Conservation (phyloP, 2,329 filamentous ascomycete genomes). For the Aureobasidium uvarum region DNA sequence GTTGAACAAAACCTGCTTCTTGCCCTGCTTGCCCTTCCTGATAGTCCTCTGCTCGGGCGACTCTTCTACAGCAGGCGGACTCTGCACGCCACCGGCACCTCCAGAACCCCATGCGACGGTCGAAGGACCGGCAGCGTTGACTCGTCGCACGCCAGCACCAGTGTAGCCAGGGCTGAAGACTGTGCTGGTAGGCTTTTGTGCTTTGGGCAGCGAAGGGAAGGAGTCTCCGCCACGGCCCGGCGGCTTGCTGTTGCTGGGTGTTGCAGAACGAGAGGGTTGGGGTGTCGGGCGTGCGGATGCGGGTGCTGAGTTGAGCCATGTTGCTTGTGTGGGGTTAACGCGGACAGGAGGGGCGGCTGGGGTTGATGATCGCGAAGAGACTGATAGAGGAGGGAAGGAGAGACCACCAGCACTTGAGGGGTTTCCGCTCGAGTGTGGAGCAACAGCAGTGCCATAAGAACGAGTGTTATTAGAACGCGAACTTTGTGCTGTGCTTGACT, state of each 20-base stretch:
- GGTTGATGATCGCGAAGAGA: constrained; percentile 13
- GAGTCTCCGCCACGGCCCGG: constrained; percentile 51
- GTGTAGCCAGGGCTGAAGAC: constrained; percentile 53
- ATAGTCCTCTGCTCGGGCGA: constrained; percentile 36
- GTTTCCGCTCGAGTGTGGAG: constrained; percentile 29
- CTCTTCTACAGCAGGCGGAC: constrained; percentile 32
- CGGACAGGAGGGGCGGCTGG: constrained; percentile 23
- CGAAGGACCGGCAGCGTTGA: constrained; percentile 42
- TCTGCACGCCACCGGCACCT: constrained; percentile 32
- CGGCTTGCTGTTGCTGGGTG: constrained; percentile 34
- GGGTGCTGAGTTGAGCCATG: constrained; percentile 37
- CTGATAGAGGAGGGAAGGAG: constrained; percentile 31
- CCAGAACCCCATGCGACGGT: constrained; percentile 43
- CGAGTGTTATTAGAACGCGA: constrained; percentile 56
- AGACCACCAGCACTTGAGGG: constrained; percentile 22
- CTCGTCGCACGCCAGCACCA: constrained; percentile 46
- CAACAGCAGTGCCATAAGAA: constrained; percentile 50
- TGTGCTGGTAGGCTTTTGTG: constrained; percentile 64
- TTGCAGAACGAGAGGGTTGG: constrained; percentile 41
- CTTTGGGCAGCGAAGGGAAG: constrained; percentile 80
- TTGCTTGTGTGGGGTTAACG: constrained; percentile 32
- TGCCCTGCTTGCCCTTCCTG: constrained; percentile 52
- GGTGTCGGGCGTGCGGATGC: constrained; percentile 36
- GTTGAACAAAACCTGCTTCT: constrained; percentile 53
- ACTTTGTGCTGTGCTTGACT: constrained; percentile 68